A percentile compares a stretch with the other conserved stretches of the same genome.
These are phyloP conservation scores for Starmerella apicola DNA, from an alignment of 805 yeast species.

Conservation along the genomic window DNA sequence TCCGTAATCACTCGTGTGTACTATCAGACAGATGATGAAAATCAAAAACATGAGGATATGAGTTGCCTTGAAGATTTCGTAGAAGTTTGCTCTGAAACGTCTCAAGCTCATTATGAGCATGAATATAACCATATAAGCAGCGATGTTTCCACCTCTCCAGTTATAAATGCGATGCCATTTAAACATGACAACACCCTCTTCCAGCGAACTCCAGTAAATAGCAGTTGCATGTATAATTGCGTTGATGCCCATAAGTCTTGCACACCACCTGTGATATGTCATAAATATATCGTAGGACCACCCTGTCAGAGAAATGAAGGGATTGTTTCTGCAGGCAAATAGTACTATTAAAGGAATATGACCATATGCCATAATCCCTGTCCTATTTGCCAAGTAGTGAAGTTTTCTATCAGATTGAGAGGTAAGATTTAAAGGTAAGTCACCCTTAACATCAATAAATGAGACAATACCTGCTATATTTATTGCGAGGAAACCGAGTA, in stretches of 20 bases:
- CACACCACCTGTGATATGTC: slow-evolving; percentile 46
- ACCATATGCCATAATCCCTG: slow-evolving; percentile 39
- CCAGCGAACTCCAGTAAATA: slow-evolving; percentile 22
- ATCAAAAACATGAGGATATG: slow-evolving; percentile 30
- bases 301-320: slow-evolving; percentile 50
- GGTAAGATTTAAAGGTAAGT: slow-evolving; percentile 22
- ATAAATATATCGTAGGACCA: slow-evolving; percentile 50
- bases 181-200: slow-evolving; percentile 19
- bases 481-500: slow-evolving; percentile 27
- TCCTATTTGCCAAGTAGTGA: slow-evolving; percentile 31
- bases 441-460: slow-evolving; percentile 19
- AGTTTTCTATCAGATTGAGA: slow-evolving; percentile 30
- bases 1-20: slow-evolving; percentile 51
- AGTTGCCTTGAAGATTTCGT: slow-evolving; percentile 44
- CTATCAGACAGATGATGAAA: slow-evolving; percentile 28
- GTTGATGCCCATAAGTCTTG: slow-evolving; percentile 34
- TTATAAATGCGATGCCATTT: slow-evolving; percentile 25
- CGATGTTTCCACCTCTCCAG: slow-evolving; percentile 34
- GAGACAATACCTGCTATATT: slow-evolving; percentile 22
- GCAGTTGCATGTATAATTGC: slow-evolving; percentile 37
- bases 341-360: slow-evolving; percentile 41
- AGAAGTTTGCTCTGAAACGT: slow-evolving; percentile 37
- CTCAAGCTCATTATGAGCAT: slow-evolving; percentile 37
- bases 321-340: slow-evolving; percentile 61
- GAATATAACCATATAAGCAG: slow-evolving; percentile 33